A percentile compares a stretch with the other conserved stretches of the same genome.
Conservation (phyloP, 2,329 filamentous ascomycete species). For the Botrytis cinerea region DNA sequence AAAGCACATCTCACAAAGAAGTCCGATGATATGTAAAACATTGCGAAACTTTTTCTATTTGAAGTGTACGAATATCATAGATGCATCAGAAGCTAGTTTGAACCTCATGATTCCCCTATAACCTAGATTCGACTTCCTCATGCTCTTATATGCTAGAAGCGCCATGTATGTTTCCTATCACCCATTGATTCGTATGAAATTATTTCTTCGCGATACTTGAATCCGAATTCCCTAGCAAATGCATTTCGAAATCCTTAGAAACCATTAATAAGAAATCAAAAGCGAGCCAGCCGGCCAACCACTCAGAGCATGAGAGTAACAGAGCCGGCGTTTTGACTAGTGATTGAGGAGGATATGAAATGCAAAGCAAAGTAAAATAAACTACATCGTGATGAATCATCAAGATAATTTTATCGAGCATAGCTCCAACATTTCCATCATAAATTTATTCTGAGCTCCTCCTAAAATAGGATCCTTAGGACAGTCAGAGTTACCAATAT, state of each 20-base stretch:
- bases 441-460: rapidly evolving
- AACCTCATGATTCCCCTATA: rapidly evolving
- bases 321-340: rapidly evolving
- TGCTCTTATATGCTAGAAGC: background rate
- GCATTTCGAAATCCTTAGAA: background rate
- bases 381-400: background rate
- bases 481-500: background rate
- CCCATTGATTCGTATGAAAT: background rate
- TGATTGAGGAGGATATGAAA: background rate
- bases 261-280: rapidly evolving
- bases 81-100: background rate
- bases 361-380: background rate
- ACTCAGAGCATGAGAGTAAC: background rate
- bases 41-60: background rate
- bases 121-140: rapidly evolving
- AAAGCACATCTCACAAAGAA: background rate
- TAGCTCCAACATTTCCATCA: rapidly evolving
- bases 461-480: no score
- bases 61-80: background rate
- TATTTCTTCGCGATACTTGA: background rate
- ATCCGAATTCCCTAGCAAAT: background rate
- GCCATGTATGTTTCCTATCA: background rate
- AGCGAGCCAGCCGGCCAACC: background rate
- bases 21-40: background rate
- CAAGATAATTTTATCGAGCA: rapidly evolving